Evolutionary conservation across 2,329 filamentous ascomycete species (phyloP).

Genomic region (Coniosporium tulheliwenetii): DNA sequence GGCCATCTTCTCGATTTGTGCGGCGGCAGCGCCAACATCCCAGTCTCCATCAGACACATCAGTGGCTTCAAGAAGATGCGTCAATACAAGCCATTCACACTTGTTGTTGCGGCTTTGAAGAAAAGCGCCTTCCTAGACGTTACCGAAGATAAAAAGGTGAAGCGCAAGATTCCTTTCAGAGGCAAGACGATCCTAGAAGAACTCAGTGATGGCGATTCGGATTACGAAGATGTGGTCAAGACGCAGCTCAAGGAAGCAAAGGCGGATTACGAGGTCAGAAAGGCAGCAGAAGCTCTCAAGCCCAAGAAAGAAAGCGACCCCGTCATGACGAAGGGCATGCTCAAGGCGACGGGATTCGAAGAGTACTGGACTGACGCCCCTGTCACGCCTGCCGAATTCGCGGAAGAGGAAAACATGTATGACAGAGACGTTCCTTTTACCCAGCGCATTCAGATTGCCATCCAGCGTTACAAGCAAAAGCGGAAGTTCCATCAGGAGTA

Average conservation of each 20-base stretch:
- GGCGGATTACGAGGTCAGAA: not conserved
- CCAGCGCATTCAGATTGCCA: conserved; percentile 70
- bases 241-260: not conserved
- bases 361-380: conserved; percentile 70
- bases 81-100: conserved; percentile 21
- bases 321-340: conserved; percentile 25
- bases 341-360: conserved; percentile 33
- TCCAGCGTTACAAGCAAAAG: conserved; percentile 64
- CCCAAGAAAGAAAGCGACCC: conserved; percentile 6
- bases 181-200: conserved; percentile 14
- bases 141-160: conserved; percentile 23
- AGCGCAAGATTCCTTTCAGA: conserved; percentile 23
- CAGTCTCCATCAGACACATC: conserved; percentile 27
- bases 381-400: conserved; percentile 52
- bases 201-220: not conserved
- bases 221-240: not conserved
- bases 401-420: conserved; percentile 56
- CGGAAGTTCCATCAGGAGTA: conserved; percentile 56
- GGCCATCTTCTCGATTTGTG: conserved; percentile 24
- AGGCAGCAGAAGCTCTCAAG: conserved; percentile 3
- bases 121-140: conserved; percentile 26
- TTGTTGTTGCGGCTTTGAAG: conserved; percentile 25
- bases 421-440: conserved; percentile 27
- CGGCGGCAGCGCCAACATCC: conserved; percentile 22
- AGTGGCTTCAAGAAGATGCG: conserved; percentile 30